Evolutionary conservation across 1,284 basidiomycete genomes (phyloP).

Genomic region (Lentinus polychrous): DNA sequence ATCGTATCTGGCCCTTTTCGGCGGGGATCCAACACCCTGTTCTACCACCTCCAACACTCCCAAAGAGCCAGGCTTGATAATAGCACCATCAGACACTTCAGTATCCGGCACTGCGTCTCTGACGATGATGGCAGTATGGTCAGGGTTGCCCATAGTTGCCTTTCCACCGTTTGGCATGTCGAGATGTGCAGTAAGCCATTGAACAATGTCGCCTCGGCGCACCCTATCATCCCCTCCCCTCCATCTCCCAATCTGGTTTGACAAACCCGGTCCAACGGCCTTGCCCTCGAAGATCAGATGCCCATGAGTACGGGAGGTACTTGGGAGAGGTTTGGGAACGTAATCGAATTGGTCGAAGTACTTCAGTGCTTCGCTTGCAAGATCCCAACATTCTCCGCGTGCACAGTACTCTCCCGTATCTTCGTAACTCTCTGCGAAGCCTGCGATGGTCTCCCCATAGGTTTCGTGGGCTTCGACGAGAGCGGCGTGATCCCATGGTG

Average conservation of each 20-base stretch:
- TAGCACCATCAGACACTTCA: conserved; percentile 19
- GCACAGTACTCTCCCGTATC: conserved; percentile 38
- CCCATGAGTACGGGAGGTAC: conserved; percentile 45
- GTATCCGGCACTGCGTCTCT: conserved; percentile 22
- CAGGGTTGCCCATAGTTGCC: conserved; percentile 26
- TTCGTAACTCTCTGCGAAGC: conserved; percentile 41
- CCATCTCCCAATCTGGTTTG: conserved; percentile 37
- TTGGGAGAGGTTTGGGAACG: conserved; percentile 39
- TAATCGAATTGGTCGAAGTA: conserved; percentile 37
- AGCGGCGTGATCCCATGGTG: conserved; percentile 23
- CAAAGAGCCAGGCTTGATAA: conserved; percentile 21
- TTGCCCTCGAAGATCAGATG: conserved; percentile 44
- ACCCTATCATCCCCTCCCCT: conserved; percentile 45
- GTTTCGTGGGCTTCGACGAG: conserved; percentile 38
- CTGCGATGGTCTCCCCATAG: conserved; percentile 43
- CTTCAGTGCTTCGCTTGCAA: conserved; percentile 45
- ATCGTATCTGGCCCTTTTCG: conserved; percentile 24
- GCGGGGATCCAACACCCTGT: conserved; percentile 26
- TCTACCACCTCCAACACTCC: conserved; percentile 30
- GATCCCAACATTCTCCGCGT: conserved; percentile 55
- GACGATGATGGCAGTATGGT: conserved; percentile 32
- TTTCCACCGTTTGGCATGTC: conserved; percentile 18
- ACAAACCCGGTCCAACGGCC: conserved; percentile 26
- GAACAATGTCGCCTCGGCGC: conserved; percentile 48
- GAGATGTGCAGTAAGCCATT: conserved; percentile 40